A percentile compares a stretch with the other conserved stretches of the same genome.
Conservation (phyloP, 768 basidiomycete genomes). For the Tulasnella sp. region DNA sequence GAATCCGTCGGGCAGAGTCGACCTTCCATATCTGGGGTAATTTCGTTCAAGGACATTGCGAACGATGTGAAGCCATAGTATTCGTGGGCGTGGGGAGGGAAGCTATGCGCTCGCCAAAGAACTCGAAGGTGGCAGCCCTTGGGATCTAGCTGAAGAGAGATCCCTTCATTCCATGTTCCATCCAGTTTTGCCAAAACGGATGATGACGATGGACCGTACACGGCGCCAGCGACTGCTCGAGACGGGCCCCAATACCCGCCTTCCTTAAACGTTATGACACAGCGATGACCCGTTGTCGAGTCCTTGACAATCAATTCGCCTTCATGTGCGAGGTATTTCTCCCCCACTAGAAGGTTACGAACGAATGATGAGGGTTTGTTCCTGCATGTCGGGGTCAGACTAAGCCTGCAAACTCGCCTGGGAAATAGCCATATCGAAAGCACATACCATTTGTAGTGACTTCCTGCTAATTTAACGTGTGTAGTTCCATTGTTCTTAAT, state of each 20-base stretch:
- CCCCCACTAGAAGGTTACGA: constrained; percentile 84
- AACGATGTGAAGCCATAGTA: constrained; percentile 82
- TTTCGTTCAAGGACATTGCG: constrained; percentile 75
- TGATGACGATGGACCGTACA: constrained; percentile 44
- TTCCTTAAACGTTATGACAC: constrained; percentile 80
- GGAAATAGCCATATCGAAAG: constrained; percentile 17
- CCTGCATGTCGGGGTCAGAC: constrained; percentile 43
- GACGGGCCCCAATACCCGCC: constrained; percentile 77
- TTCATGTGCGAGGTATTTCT: constrained; percentile 83
- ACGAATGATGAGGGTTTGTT: constrained; percentile 84
- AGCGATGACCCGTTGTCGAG: constrained; percentile 49
- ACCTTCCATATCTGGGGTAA: constrained; percentile 60
- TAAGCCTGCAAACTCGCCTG: background rate
- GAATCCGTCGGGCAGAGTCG: constrained; percentile 75
- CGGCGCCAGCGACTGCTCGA: constrained; percentile 60
- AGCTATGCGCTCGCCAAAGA: constrained; percentile 72
- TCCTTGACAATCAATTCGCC: constrained; percentile 77
- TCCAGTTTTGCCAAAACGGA: constrained; percentile 61
- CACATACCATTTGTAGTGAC: constrained; percentile 66
- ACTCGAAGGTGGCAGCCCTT: constrained; percentile 57
- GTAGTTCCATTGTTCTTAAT: constrained; percentile 75
- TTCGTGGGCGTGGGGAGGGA: constrained; percentile 63
- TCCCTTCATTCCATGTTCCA: constrained; percentile 84
- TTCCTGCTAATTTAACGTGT: constrained; percentile 60
- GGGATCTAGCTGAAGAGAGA: constrained; percentile 63